phyloP scores from a whole-genome alignment of 768 basidiomycete species.

The Auriculariales sp. region DNA sequence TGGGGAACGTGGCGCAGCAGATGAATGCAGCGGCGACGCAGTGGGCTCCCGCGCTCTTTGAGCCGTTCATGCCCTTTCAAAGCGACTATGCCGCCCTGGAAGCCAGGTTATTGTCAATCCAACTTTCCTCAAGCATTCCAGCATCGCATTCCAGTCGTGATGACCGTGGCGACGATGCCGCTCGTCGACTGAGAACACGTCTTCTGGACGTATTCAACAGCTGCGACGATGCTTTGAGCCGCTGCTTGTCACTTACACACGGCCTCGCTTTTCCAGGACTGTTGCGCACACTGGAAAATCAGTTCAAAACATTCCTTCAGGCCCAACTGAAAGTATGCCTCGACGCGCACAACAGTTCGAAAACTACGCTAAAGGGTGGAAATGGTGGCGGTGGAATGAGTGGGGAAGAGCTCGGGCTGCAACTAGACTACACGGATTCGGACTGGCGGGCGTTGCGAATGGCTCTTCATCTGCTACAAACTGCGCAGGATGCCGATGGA shows the following conservation, averaged over 20 bases:
- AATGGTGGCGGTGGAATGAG: slow-evolving; percentile 15
- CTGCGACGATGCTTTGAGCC: slow-evolving; percentile 64
- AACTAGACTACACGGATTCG: slow-evolving; percentile 65
- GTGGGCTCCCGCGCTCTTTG: slow-evolving; percentile 89
- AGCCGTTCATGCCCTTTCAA: slow-evolving; percentile 88
- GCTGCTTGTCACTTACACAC: slow-evolving; percentile 73
- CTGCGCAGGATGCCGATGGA: slow-evolving; percentile 58
- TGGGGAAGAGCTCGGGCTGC: slow-evolving; percentile 54
- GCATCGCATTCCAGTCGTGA: slow-evolving; percentile 25
- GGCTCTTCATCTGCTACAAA: slow-evolving; percentile 69
- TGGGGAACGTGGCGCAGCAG: slow-evolving; percentile 10
- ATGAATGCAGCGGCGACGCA: slow-evolving; percentile 12
- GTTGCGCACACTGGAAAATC: slow-evolving; percentile 56
- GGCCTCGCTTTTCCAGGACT: slow-evolving; percentile 73
- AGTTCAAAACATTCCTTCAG: slow-evolving; percentile 54
- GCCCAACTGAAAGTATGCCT: slow-evolving; percentile 4
- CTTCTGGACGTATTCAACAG: slow-evolving; percentile 59
- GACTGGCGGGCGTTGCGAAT: slow-evolving; percentile 85
- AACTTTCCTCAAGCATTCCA: slow-evolving; percentile 31
- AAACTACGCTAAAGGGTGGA: slow-evolving; percentile 15
- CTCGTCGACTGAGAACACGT: slow-evolving; percentile 59
- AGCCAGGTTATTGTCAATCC: slow-evolving; percentile 49
- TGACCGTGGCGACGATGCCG: slow-evolving; percentile 29
- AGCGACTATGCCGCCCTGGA: slow-evolving; percentile 73
- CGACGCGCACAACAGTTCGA: neutral